Base-by-base conservation (phyloP, 1,139 yeast genomes). In the Scheffersomyces insectosa region DNA sequence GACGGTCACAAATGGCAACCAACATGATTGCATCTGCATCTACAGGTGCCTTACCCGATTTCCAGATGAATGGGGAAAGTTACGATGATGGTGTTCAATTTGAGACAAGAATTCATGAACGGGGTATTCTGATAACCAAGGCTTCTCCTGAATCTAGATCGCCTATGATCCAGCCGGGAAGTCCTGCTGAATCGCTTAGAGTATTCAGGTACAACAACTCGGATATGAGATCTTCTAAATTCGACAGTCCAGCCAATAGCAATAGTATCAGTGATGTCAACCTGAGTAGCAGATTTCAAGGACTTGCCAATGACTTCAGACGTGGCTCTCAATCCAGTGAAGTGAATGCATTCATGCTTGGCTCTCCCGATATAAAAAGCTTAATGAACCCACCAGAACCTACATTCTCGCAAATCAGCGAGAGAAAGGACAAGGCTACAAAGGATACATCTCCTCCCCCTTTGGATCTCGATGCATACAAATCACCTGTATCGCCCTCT, bases 401-500 rank as follows among this genome's bases (percentile, higher is more conserved):
- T 12, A 33, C 25, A 14, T 31, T 28, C 20, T 3, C 7, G n/a
- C 12, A 25, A 8, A 12, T 27, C 3, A 28, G 11, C 28, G 31
- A 36, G 7, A 25, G 16, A 10, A 36, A 28, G 6, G 31, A 31
- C 14, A 15, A 30, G 12, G 31, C 30, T 15, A 20, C 39, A 20
- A 27, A 25, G 9, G 46, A 42, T 4, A 33, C 32, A 12, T 42
- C 48, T 9, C 47, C 47, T 14, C 49, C 50, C 14, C 50, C 50
- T 13, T 33, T 47, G n/a, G 49, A 44, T 10, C 20, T 50, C 9
- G 50, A 46, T 9, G 20, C 37, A 7, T 27, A n/a, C 11, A 28
- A 16, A 28, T 28, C 34, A 14, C 34, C 34, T 31, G 34, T 31
- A 1, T 54, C 63, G 0, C 64, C 65, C 5, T 43, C 57, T 0